Evolutionary conservation across 148 eudicot genomes (phyloP), one percentile per base, ranked within the genome.

Genomic region (Heliamphora exappendiculata): DNA sequence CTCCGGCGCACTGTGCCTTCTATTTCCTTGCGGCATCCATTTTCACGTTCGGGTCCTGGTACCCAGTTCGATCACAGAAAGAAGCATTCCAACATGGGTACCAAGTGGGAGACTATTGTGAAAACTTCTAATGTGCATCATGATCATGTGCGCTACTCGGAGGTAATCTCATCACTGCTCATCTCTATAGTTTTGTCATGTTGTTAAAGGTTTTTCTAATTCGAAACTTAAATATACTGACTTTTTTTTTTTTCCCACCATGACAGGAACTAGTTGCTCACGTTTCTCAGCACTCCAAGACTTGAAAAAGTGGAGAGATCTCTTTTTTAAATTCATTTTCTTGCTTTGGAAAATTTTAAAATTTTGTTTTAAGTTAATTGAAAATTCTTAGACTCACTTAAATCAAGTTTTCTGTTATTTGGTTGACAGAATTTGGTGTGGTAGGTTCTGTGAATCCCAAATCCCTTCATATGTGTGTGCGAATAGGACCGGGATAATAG

Each of bases 101-200:
- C 91, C 19, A 95, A 93, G 80, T 95, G 99, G 99, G 99, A 93
- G 84, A 93, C 90, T 55, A 91, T 93, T 74, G 99, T 95, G 71
- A 95, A 91, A 85, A 87, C 87, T 74, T 88, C 98, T 76, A 90
- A 93, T 81, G 65, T 85, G 67, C 89, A 75, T 71, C 84, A 82
- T 58, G 94, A 95, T 85, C 97, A 85, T 82, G 84, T 88, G 24
- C 93, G 94, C n/a, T 89, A 83, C 75, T 91, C 97, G 13, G 91
- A 93, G 99, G 99, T 95, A 89, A 78, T 70, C 17, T 62, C 22
- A 26, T 68, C 4, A 72, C 13, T 2, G 4, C 16, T 50, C 54
- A 14, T 17, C 69, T 57, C n/a, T 29, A 2, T 0, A 29, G 34
- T 19, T 26, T 60, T 60, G 62, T 60, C 6, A 34, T 20, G 13